Evolutionary conservation across 75 land plant genomes (phyloP).

Genomic region (Picea sitchensis): DNA sequence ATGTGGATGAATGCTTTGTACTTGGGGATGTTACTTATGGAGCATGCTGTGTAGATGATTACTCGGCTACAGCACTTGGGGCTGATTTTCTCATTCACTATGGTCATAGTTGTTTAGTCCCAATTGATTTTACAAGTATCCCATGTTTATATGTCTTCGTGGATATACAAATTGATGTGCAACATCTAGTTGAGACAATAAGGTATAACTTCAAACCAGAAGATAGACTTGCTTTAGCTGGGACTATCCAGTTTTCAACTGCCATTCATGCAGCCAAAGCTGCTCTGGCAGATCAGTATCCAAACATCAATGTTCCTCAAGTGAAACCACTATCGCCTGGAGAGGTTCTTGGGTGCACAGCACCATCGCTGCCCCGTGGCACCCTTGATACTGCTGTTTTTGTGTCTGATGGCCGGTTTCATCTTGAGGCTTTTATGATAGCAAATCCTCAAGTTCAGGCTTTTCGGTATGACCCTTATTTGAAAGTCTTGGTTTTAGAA

Average conservation of each 20-base stretch:
- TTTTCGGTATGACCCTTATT: conserved; percentile 85
- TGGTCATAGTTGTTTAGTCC: conserved; percentile 93
- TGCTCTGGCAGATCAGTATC: conserved; percentile 35
- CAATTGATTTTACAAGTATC: conserved; percentile 59
- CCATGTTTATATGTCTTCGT: conserved; percentile 92
- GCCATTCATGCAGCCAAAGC: conserved; percentile 71
- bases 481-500: conserved; percentile 66
- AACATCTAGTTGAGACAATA: conserved; percentile 46
- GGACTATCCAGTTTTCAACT: conserved; percentile 81
- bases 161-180: conserved; percentile 70
- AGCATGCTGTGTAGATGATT: conserved; percentile 95
- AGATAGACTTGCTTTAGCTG: conserved; percentile 58
- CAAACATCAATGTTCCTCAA: conserved; percentile 70
- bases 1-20: conserved; percentile 73
- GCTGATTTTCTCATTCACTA: conserved; percentile 89
- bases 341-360: conserved; percentile 94
- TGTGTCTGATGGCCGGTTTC: conserved; percentile 86
- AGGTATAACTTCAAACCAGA: conserved; percentile 23
- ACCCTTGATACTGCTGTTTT: conserved; percentile 41
- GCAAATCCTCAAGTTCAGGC: conserved; percentile 78
- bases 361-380: conserved; percentile 48
- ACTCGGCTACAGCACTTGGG: conserved; percentile 74
- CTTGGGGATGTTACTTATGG: conserved; percentile 97
- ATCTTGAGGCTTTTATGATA: conserved; percentile 96
- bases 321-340: conserved; percentile 89